phyloP scores from a whole-genome alignment of 495 filamentous ascomycete genomes.

The Penicillium salamii region DNA sequence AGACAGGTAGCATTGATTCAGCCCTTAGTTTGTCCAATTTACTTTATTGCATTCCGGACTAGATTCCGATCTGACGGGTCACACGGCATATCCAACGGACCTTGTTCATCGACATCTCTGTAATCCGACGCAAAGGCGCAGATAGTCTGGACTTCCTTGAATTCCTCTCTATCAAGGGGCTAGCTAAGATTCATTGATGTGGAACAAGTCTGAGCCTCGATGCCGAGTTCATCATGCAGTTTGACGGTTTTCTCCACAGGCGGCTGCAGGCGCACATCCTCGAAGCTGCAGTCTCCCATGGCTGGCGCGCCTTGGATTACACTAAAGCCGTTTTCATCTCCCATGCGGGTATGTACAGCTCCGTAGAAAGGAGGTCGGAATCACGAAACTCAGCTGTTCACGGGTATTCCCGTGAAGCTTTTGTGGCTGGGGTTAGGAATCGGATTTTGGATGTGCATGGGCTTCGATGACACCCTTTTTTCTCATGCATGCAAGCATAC shows the following conservation, averaged over 20 bases:
- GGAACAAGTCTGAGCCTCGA: background rate
- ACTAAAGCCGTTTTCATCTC: background rate
- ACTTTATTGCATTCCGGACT: background rate
- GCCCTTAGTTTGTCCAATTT: background rate
- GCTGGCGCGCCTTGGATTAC: background rate
- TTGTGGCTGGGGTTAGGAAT: background rate
- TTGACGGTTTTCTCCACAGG: constrained; percentile 1
- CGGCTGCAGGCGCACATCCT: background rate
- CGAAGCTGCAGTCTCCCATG: background rate
- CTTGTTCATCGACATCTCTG: background rate
- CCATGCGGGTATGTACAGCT: background rate
- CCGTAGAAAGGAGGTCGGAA: background rate
- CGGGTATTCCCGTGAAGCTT: background rate
- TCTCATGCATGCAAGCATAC: constrained; percentile 12
- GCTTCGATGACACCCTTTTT: constrained; percentile 2
- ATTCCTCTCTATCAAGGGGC: background rate
- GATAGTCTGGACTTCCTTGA: background rate
- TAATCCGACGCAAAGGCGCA: constrained; percentile 1
- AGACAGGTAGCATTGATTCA: background rate
- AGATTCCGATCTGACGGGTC: background rate
- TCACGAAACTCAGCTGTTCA: background rate
- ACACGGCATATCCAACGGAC: constrained; percentile 2
- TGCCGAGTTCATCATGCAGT: background rate
- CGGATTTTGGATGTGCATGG: background rate
- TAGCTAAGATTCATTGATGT: background rate